Evolutionary conservation across 805 yeast species (phyloP).

Genomic region (Cyberlindnera mrakii): DNA sequence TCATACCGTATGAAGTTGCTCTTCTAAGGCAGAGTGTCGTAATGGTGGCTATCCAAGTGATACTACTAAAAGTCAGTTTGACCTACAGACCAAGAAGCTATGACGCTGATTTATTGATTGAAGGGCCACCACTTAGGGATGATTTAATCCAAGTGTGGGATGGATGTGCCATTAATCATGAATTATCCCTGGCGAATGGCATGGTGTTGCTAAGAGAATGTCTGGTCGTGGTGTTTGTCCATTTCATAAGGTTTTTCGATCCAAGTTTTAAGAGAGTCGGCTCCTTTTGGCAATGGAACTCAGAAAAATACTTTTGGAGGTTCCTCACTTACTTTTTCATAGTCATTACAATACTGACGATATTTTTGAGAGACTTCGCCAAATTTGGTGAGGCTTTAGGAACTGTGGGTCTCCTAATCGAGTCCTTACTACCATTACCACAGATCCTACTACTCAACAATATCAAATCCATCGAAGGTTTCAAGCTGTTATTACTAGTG

Average conservation of each 20-base stretch:
- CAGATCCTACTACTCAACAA: conserved; percentile 67
- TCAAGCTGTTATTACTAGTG: conserved; percentile 64
- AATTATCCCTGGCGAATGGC: conserved; percentile 8
- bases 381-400: conserved; percentile 50
- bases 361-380: conserved; percentile 29
- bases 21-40: conserved; percentile 71
- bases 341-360: conserved; percentile 27
- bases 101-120: conserved; percentile 31
- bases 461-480: conserved; percentile 66
- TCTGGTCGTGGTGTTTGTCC: conserved; percentile 24
- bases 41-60: conserved; percentile 76
- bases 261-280: conserved; percentile 60
- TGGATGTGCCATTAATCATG: neutral
- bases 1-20: conserved; percentile 77
- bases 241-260: conserved; percentile 57
- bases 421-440: conserved; percentile 68
- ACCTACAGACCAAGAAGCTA: conserved; percentile 45
- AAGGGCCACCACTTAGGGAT: conserved; percentile 6
- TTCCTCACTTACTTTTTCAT: conserved; percentile 38
- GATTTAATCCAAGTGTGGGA: conserved; percentile 4
- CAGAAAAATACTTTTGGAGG: conserved; percentile 52
- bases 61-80: conserved; percentile 59
- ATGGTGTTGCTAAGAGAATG: conserved; percentile 5
- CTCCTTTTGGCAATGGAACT: conserved; percentile 84
- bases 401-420: conserved; percentile 60